A percentile compares a stretch with the other conserved stretches of the same genome.
phyloP scores from a whole-genome alignment of 2,329 filamentous ascomycete genomes.

The Tolypocladium amazonense region DNA sequence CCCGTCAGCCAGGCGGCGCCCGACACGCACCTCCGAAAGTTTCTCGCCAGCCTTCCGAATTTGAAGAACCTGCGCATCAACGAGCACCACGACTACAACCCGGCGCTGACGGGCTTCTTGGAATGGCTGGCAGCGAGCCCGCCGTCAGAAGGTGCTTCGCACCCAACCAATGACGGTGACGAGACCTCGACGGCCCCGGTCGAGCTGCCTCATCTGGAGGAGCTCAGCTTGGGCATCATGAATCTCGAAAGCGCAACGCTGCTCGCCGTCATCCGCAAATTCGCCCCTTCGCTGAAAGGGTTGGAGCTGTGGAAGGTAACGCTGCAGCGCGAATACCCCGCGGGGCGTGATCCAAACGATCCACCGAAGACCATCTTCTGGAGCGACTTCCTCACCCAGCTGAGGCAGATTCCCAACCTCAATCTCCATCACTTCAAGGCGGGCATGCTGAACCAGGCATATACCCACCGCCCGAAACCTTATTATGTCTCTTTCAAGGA shows the following conservation, averaged over 20 bases:
- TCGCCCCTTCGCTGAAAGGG: constrained; percentile 29
- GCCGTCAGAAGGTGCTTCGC: not conserved
- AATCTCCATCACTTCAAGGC: constrained; percentile 22
- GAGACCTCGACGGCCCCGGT: constrained; percentile 11
- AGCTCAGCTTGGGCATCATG: constrained; percentile 33
- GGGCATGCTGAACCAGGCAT: constrained; percentile 16
- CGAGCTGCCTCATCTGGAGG: constrained; percentile 22
- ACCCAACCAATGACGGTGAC: not conserved
- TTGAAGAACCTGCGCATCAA: constrained; percentile 32
- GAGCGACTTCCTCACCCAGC: constrained; percentile 23
- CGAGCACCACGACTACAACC: constrained; percentile 2
- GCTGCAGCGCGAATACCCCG: constrained; percentile 9
- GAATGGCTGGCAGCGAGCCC: constrained; percentile 5
- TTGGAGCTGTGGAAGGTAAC: constrained; percentile 36
- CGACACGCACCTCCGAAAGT: constrained; percentile 11
- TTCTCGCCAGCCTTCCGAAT: constrained; percentile 19
- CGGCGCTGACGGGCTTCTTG: not conserved
- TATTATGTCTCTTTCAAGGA: constrained; percentile 7
- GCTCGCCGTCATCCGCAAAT: constrained; percentile 26
- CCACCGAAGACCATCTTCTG: constrained; percentile 21
- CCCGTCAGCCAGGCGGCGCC: not conserved
- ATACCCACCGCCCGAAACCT: constrained; percentile 5
- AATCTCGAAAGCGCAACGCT: constrained; percentile 17
- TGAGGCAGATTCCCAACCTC: constrained; percentile 20
- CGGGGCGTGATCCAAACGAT: not conserved